Conservation (phyloP, 345 rosid species). For the Aethionema arabicum region DNA sequence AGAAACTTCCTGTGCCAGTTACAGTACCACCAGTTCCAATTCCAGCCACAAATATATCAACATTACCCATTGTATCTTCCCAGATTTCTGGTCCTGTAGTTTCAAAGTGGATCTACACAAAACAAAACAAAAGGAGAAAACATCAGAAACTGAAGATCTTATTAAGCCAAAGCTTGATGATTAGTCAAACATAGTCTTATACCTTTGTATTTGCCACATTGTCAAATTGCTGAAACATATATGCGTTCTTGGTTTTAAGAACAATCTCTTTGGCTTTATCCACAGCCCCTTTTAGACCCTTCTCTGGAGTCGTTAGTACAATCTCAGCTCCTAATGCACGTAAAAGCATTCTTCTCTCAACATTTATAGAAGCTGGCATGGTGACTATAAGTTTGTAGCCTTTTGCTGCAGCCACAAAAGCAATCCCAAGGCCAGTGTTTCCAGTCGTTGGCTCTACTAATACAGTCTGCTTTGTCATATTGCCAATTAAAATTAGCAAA, state of each 20-base stretch:
- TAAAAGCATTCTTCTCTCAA: conserved; percentile 82
- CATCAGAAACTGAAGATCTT: background rate
- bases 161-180: conserved; percentile 4
- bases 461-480: conserved; percentile 47
- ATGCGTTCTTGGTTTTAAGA: conserved; percentile 60
- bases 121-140: background rate
- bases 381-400: conserved; percentile 80
- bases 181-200: background rate
- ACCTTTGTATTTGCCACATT: conserved; percentile 77
- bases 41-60: conserved; percentile 78
- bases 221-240: conserved; percentile 82
- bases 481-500: conserved; percentile 17
- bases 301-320: conserved; percentile 78
- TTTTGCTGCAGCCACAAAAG: conserved; percentile 86
- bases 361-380: conserved; percentile 86
- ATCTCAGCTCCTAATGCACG: conserved; percentile 89
- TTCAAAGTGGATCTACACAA: conserved; percentile 76
- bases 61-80: conserved; percentile 72
- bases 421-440: conserved; percentile 87
- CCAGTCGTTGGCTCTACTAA: conserved; percentile 87
- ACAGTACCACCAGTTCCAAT: conserved; percentile 95
- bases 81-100: conserved; percentile 96
- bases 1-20: conserved; percentile 77
- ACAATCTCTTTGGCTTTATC: conserved; percentile 84
- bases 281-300: conserved; percentile 82